Evolutionary conservation across 148 eudicot genomes (phyloP).

Genomic region (Cornus controversa): DNA sequence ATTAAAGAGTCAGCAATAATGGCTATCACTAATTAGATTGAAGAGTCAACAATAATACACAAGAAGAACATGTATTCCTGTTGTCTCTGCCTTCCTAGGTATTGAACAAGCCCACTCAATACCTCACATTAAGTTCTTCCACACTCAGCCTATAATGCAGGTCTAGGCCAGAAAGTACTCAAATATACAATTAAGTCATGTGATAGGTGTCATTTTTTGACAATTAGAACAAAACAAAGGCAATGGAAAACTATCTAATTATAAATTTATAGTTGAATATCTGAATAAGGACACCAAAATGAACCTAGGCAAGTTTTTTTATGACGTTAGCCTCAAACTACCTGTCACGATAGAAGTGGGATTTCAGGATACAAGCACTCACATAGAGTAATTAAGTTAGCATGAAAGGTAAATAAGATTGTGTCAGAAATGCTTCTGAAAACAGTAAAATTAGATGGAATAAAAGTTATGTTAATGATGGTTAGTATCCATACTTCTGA

Average conservation of each 20-base stretch:
- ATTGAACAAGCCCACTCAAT: neutral
- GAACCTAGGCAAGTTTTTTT: conserved; percentile 30
- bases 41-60: conserved; percentile 12
- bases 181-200: neutral
- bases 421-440: conserved; percentile 51
- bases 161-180: neutral
- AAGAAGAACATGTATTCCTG: neutral
- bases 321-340: conserved; percentile 69
- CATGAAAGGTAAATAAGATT: conserved; percentile 32
- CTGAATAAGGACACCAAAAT: conserved; percentile 22
- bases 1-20: conserved; percentile 10
- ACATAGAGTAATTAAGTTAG: conserved; percentile 51
- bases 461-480: conserved; percentile 88
- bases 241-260: conserved; percentile 19
- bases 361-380: conserved; percentile 29
- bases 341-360: conserved; percentile 55
- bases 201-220: neutral
- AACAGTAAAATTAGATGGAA: conserved; percentile 69
- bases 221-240: neutral
- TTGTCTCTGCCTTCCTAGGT: neutral
- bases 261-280: conserved; percentile 6
- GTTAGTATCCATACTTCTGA: conserved; percentile 99
- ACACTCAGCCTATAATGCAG: neutral
- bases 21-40: neutral
- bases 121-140: conserved; percentile 1